Percentiles rank a stretch among this genome's conserved stretches.
Conservation (phyloP, 139 green algal species). For the Tetradesmus obliquus region DNA sequence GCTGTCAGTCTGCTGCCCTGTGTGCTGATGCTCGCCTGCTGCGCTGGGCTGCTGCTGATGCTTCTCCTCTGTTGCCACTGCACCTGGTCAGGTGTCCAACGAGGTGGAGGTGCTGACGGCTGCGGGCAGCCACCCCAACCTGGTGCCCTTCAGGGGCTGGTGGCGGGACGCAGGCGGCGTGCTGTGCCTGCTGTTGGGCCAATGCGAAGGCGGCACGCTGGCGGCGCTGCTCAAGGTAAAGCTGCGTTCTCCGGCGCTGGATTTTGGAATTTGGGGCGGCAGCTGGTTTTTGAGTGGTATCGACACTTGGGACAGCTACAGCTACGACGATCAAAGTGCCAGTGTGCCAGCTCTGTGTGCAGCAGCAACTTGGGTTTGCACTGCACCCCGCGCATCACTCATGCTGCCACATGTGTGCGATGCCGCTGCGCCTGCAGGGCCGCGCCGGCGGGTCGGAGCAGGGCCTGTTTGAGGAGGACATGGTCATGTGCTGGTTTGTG, state of each 20-base stretch:
- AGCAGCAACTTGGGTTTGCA: no score
- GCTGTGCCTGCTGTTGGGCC: conserved; percentile 69
- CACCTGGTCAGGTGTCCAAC: conserved; percentile 26
- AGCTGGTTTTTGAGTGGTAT: no score
- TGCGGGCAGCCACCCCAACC: conserved; percentile 66
- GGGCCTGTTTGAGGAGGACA: conserved; percentile 62
- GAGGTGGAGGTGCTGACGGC: conserved; percentile 49
- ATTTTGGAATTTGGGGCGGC: neutral
- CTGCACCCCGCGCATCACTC: no score
- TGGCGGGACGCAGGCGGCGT: conserved; percentile 43
- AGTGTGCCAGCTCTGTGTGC: no score
- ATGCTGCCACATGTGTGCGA: no score
- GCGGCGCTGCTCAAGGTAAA: conserved; percentile 59
- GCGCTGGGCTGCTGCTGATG: neutral
- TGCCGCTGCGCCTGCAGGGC: neutral
- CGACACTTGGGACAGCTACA: no score
- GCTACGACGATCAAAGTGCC: no score
- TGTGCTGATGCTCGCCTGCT: no score
- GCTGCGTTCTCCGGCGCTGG: neutral
- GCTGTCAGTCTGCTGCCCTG: no score
- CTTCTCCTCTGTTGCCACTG: neutral
- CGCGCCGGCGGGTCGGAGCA: conserved; percentile 29
- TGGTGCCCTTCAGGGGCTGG: conserved; percentile 66
- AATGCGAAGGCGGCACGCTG: conserved; percentile 65
- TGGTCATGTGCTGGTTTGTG: conserved; percentile 70